Base-by-base conservation (phyloP, 2,329 filamentous ascomycete genomes). In the Neofusicoccum sp. region DNA sequence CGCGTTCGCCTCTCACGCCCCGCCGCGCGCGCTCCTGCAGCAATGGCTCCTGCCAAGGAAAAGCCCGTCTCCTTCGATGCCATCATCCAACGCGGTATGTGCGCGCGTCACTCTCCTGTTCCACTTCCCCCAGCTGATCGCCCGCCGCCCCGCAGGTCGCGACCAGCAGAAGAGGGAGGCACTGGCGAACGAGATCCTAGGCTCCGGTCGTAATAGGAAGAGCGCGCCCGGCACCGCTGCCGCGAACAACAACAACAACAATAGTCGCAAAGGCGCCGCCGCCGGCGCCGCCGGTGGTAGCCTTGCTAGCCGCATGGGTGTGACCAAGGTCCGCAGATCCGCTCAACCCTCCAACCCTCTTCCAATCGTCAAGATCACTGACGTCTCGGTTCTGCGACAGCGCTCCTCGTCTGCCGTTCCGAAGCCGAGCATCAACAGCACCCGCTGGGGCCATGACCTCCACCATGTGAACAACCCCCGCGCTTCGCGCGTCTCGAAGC, bases 141-240 rank as follows among this genome's bases (percentile, higher is more conserved):
- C n/a, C 20, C 14, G 6, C 3, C 11, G 20, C n/a, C 26, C 16
- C 16, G 11, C 38, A 56, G 51, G 70, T 28, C 87, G 89, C 63
- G 82, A 89, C 72, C 85, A 86, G 71, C 89, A 89, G 77, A 87
- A 86, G 77, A 87, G 89, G 67, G 85, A 90, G 70, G 81, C 78
- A 3, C 83, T 91, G n/a, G 89, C 89, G 33, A 82, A 89, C 67
- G 81, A 84, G 70, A 90, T 93, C 70, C 87, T 93, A 66, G 84
- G 84, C 66, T 84, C 84, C 70, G 76, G 75, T 58, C 77, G 82
- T 61, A 20, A 20, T 20, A 84, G 87, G 66, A 75, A 82, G 57
- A 88, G 83, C 69, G 82, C 77, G 11, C 77, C 86, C 40, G 82
- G 83, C 16, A 72, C 78, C 26, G 77, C 75, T 54, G 66, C 71